A percentile compares a stretch with the other conserved stretches of the same genome.
Evolutionary conservation across 257 asterid genomes (phyloP).

Genomic region (Petunia axillaris): DNA sequence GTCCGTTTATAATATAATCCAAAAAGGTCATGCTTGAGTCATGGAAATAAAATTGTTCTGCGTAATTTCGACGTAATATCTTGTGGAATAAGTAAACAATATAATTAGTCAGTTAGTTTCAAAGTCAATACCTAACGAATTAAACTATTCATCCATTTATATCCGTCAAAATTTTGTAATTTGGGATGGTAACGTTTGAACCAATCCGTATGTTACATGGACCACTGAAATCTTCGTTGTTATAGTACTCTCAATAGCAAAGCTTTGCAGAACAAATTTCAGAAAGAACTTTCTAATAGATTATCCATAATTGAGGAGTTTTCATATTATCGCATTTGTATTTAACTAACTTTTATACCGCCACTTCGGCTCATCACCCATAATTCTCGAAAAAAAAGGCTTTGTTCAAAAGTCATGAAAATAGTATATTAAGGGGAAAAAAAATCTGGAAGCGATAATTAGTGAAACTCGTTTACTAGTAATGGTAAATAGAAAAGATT

Average conservation of each 20-base stretch:
- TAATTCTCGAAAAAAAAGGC: background rate
- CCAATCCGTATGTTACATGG: background rate
- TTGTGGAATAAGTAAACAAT: background rate
- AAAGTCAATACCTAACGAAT: constrained; percentile 15
- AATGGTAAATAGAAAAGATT: too few relatives aligned
- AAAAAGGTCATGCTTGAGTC: constrained; percentile 18
- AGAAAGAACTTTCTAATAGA: background rate
- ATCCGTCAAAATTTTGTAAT: background rate
- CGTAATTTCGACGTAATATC: background rate
- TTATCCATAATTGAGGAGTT: background rate
- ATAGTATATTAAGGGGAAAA: background rate
- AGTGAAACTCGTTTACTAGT: too few relatives aligned
- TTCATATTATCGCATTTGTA: background rate
- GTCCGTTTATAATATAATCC: constrained; percentile 1
- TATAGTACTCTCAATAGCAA: background rate
- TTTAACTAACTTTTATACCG: background rate
- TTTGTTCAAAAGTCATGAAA: background rate
- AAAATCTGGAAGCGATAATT: too few relatives aligned
- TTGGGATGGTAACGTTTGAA: background rate
- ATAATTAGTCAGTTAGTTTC: constrained; percentile 15
- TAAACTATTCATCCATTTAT: background rate
- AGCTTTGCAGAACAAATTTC: background rate
- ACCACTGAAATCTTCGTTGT: background rate
- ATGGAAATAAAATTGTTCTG: constrained; percentile 6
- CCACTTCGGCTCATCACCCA: background rate